phyloP scores from a whole-genome alignment of 805 yeast genomes.

The Debaryomyces tyrocola region DNA sequence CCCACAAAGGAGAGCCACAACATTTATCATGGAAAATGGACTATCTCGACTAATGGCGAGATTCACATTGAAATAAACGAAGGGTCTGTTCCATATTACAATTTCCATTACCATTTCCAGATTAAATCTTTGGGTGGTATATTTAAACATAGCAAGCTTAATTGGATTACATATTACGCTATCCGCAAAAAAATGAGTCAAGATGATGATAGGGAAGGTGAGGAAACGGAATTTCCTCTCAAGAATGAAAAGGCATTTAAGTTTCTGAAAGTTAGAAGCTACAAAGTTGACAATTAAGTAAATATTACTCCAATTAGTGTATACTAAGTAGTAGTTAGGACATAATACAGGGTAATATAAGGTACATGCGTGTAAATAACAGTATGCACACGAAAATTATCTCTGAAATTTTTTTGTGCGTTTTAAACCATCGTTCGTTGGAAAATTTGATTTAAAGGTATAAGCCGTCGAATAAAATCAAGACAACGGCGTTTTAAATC shows the following conservation, averaged over 20 bases:
- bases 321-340: not conserved
- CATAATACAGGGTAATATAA: not conserved
- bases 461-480: not conserved
- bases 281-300: slow-evolving; percentile 11
- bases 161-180: slow-evolving; percentile 68
- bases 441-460: slow-evolving; percentile 22
- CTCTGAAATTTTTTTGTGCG: slow-evolving; percentile 15
- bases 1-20: slow-evolving; percentile 27
- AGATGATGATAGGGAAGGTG: slow-evolving; percentile 51
- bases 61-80: slow-evolving; percentile 48
- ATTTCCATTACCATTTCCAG: slow-evolving; percentile 61
- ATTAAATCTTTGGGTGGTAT: slow-evolving; percentile 58
- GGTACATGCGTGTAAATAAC: slow-evolving; percentile 10
- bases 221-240: slow-evolving; percentile 49
- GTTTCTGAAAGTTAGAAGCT: slow-evolving; percentile 63
- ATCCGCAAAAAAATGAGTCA: slow-evolving; percentile 41
- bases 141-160: slow-evolving; percentile 64
- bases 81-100: slow-evolving; percentile 61
- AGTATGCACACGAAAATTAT: slow-evolving; percentile 6
- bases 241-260: slow-evolving; percentile 77
- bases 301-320: not conserved
- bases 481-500: not conserved
- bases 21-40: slow-evolving; percentile 56
- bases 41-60: slow-evolving; percentile 52
- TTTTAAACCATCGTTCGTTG: slow-evolving; percentile 20